Evolutionary conservation across 331 rosid species (phyloP), one percentile per base, ranked within the genome.

Genomic region (Quercus tomentella): DNA sequence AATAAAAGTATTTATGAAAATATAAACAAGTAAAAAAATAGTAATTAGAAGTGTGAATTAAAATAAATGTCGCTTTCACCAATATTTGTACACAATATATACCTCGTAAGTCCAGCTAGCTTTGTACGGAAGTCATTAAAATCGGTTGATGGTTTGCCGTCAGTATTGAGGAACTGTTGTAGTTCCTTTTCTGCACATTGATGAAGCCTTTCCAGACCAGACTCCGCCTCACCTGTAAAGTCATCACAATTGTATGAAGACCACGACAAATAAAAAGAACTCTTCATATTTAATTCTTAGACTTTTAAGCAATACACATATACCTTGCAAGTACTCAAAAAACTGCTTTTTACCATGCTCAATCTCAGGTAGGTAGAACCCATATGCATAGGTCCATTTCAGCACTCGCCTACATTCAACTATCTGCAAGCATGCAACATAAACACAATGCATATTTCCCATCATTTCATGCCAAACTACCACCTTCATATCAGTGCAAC

Each of bases 301-400:
- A 60, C 33, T 9, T 60, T 23, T 12, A 60, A 65, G 45, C 23
- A 31, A 72, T 12, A 33, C 30, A 76, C 14, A 77, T 22, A 23
- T 80, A 90, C 94, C 93, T 86, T 92, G 96, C 72, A 90, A 87
- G 82, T 84, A 94, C 87, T 94, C 98, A 35, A 94, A 92, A 84
- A 94, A 87, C 84, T 77, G 87, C 77, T 87, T 90, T 85, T 89
- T 94, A 2, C 88, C 93, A 61, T 82, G 81, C 73, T 94, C 94
- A 58, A 81, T 77, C 71, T 90, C 96, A 0, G 87, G 91, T 73
- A 92, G 82, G 82, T 90, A 94, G 85, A 75, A 94, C 20, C 98
- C 98, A 80, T 92, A 92, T 6, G 93, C 92, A 79, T 88, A 92
- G 2, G 91, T 94, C 98, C 98, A 94, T 80, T 88, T 88, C 86